Evolutionary conservation across 192 early-diverging fungal species (phyloP), one percentile per base, ranked within the genome.

Genomic region (Podila epicladia): DNA sequence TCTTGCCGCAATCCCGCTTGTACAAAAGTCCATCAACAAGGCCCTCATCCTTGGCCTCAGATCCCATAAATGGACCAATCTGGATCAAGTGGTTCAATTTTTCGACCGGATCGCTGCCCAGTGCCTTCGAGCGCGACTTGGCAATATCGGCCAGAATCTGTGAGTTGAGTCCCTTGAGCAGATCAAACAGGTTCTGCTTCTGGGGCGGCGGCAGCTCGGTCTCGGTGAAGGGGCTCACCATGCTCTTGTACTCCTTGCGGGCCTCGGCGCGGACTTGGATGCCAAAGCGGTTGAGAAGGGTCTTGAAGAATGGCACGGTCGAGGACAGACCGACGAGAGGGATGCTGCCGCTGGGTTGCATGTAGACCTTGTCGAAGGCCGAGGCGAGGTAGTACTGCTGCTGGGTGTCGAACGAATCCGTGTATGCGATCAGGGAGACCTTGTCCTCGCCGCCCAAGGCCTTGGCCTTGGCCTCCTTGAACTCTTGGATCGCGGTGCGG

Each of bases 351-450:
- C 74, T 83, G 4, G 91, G 91, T 73, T 92, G 91, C 70, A 90
- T 80, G 31, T 82, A 67, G 17, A 93, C 88, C 69, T 89, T 84
- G 69, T 86, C 89, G 37, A 89, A 93, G 4, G 85, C 90, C 37
- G 91, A 87, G 0, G 91, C 92, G 64, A 93, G 65, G 69, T 87
- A 92, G 69, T 93, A 93, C 28, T 87, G 85, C 15, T 77, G 15
- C 71, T 93, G 92, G 57, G 84, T 87, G 58, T 90, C 86, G 74
- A 94, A 93, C 6, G 90, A 89, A 64, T 93, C 93, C 11, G 91
- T 89, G 53, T 82, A 86, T n/a, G 91, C 91, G 45, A 87, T 82
- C 65, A 89, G 67, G 17, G 80, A 82, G 59, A 88, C 88, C 24
- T 82, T 74, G 22, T 73, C 83, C 5, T 85, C 50, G 1, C 85